These are phyloP conservation scores for Anethum foeniculum DNA, from an alignment of 140 eudicot genomes.

Conservation along the genomic window DNA sequence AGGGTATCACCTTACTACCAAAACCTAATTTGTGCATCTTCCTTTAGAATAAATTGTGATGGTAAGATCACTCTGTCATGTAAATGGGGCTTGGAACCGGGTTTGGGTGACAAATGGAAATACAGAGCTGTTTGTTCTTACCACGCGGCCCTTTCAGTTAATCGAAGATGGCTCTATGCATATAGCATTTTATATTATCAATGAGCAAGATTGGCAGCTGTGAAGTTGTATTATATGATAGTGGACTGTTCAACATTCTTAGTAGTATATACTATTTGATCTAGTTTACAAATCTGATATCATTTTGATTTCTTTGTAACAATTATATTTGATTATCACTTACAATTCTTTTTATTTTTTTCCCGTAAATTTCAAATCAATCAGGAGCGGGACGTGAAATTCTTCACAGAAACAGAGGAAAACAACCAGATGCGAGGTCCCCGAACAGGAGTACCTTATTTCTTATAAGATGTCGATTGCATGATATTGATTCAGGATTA, in stretches of 20 bases:
- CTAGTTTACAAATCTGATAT: background rate
- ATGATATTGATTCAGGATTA: constrained; percentile 5
- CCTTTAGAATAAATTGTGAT: background rate
- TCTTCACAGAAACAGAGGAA: constrained; percentile 92
- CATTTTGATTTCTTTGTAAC: background rate
- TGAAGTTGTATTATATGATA: background rate
- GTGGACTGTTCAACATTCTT: background rate
- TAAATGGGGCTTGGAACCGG: background rate
- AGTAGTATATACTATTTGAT: background rate
- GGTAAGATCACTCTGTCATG: background rate
- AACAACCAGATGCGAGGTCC: constrained; percentile 66
- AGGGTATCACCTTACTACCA: background rate
- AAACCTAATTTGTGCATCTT: background rate
- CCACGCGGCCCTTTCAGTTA: background rate
- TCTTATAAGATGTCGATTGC: constrained; percentile 7
- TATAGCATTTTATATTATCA: background rate
- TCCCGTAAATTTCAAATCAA: background rate
- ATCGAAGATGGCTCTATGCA: background rate
- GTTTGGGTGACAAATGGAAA: background rate
- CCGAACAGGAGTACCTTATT: background rate
- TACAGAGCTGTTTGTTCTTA: background rate
- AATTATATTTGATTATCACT: background rate
- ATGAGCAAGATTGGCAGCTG: background rate
- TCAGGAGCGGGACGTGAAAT: constrained; percentile 98
- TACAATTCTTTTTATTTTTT: background rate